Base-by-base conservation (phyloP, 371 early-diverging fungal species). In the Mortierella sp. region DNA sequence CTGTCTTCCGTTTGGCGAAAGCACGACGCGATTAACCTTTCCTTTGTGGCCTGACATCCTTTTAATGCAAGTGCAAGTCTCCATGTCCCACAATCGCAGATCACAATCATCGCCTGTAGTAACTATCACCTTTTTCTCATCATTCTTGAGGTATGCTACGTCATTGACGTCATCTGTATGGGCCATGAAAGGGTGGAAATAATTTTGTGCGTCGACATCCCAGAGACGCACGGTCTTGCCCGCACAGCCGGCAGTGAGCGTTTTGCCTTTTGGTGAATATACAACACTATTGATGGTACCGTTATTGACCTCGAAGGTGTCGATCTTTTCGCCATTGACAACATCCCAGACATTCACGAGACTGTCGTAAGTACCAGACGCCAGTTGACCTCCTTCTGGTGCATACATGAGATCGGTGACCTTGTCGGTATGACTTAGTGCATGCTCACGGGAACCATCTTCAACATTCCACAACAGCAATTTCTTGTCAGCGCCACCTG, bases 271-370 rank as follows among this genome's bases (percentile, higher is more conserved):
- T 32, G 50, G 33, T 32, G 33, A 28, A 53, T 50, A 32, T 19
- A 38, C 28, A 3, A 38, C 38, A 10, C 32, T 38, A 13, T 24
- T 58, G 58, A 58, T 58, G 6, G 10, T 4, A 5, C 15, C 28
- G 38, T 16, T 33, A 38, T 58, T 28, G 13, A 28, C 58, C 22
- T 38, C 38, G 10, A 58, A 38, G 58, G 58, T 58, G 38, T 58
- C 22, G 41, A 80, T 83, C 82, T 84, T 59, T 3, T 38, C 36
- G 6, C 65, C 65, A 8, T 33, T 28, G 7, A 9, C n/a, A 9
- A 53, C 21, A 52, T 64, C 65, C 53, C 53, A 64, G 52, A 64
- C 15, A 4, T 28, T 7, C 16, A 64, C 65, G 5, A 45, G 28
- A 52, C 52, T 52, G n/a, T 64, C 65, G 8, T 19, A 15, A 53